Base-by-base conservation (phyloP, 768 basidiomycete genomes). In the Lactifluus pinguis region DNA sequence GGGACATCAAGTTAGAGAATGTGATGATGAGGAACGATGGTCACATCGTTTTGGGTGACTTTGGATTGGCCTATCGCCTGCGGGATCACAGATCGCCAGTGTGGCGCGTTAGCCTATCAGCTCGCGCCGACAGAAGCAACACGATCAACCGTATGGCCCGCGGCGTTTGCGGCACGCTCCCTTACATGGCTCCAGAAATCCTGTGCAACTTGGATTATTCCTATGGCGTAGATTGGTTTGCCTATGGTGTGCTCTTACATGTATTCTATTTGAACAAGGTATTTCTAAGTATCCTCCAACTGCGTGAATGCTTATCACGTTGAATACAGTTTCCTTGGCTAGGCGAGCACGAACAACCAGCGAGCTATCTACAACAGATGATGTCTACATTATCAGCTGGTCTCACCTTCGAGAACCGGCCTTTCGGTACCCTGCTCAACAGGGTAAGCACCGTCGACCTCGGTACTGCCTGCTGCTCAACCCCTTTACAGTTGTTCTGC, bases 1-100 rank as follows among this genome's bases (percentile, higher is more conserved):
- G 97, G 21, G 97, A 99, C 72, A 79, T 99, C 68, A 99, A 98
- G 75, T 78, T 98, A 59, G 94, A 98, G 76, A 98, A 98, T 68
- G 89, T 95, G 1, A 74, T 97, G 41, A 72, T 98, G 56, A 92
- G 95, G 71, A 90, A 93, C 68, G 81, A 84, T 36, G 90, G 93
- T 69, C 83, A 88, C 55, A 84, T 98, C 67, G 95, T 95, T 72
- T 80, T 98, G 10, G 92, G 92, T 2, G 94, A 98, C 72, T 89
- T 98, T 70, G 94, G 94, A 19, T 63, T 70, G 32, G 61, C 66
- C 3, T 32, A 48, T 17, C 54, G 60, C 19, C 55, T 70, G 50
- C 55, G 61, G 7, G 11, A 21, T 25, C 39, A 44, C 30, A 8
- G 9, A 21, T 41, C 29, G 6, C 30, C 21, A 2, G 44, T 34